Base-by-base conservation (phyloP, 495 filamentous ascomycete genomes). In the Podospora sp. region DNA sequence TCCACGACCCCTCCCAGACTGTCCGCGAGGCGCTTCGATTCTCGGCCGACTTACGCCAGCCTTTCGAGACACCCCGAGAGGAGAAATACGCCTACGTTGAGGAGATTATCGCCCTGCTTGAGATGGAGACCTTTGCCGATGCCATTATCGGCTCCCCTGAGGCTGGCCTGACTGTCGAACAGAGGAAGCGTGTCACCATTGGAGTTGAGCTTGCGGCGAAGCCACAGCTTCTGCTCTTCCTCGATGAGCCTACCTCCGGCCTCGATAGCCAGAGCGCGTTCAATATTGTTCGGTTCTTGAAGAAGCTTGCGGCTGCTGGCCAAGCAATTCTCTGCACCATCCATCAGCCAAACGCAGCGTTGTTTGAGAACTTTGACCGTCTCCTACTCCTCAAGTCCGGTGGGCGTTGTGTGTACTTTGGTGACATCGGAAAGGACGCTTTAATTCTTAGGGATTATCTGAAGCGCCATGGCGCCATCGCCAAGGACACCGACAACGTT, bases 251-350 rank as follows among this genome's bases (percentile, higher is more conserved):
- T 0, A 97, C 94, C 0, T 91, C 89, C 14, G 94, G 94, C 58
- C 84, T 97, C 6, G 93, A 97, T 74, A 89, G 87, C 50, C 92
- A 93, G 72, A 88, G 86, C 64, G 90, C 94, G 3, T 97, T 92
- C 81, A 94, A 94, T 67, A 97, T 96, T 67, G 88, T 96, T 16
- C 88, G 91, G 56, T 96, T 96, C 83, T 77, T 97, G 60, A 89
- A 89, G 58, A 97, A 96, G 79, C 84, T 97, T 11, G 89, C 93
- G 0, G 87, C 85, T 0, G 88, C 89, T 49, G 94, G 94, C 1
- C 93, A 97, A 71, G 92, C 94, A 20, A 92, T 97, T 73, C 85
- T 97, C 1, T 93, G 91, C 77, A 97, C 94, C 0, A 97, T 97
- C 69, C 94, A 97, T 76, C 94, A 97, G 70, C 94, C 94, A 18